Base-by-base conservation (phyloP, 495 filamentous ascomycete genomes). In the Aspergillus asperescens region DNA sequence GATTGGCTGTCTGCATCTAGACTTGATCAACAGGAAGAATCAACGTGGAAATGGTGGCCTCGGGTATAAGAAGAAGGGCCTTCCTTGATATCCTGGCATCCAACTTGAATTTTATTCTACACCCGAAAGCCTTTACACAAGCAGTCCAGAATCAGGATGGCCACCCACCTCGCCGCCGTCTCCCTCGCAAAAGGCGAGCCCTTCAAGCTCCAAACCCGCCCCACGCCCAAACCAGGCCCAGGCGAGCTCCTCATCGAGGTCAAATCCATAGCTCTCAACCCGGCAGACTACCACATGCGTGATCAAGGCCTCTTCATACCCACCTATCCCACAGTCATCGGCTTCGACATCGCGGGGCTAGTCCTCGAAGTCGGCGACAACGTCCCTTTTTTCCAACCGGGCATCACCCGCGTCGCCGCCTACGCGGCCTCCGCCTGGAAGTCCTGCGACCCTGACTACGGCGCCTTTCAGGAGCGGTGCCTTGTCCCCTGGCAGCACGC, bases 211-310 rank as follows among this genome's bases (percentile, higher is more conserved):
- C 31, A 29, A 24, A 19, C 41, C 28, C 50, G 50, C 1, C 50
- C 29, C 0, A 52, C 50, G 2, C 50, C 50, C 13, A 1, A 19
- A 13, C 50, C 50, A 27, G 41, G 41, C 15, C 40, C 50, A 32
- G 34, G 24, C 15, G 50, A 52, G 31, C 31, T 52, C 31, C 40
- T 52, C 8, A 29, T 52, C 31, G 40, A 32, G 5, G 40, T 52
- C 8, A 45, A 52, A 28, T 42, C 41, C 4, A 23, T 77, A 34
- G 77, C 75, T 5, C 46, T 80, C 19, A 80, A 80, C 55, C 73
- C 72, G 6, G 44, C 72, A 37, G 75, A 78, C 56, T 40, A 41
- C 24, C 55, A 55, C 47, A 64, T 66, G 31, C 70, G 67, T 1
- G 63, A 74, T 15, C 37, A 45, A 7, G 72, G 72, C 46, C 56